Evolutionary conservation across 768 basidiomycete species (phyloP).

Genomic region (Suillus placidus): DNA sequence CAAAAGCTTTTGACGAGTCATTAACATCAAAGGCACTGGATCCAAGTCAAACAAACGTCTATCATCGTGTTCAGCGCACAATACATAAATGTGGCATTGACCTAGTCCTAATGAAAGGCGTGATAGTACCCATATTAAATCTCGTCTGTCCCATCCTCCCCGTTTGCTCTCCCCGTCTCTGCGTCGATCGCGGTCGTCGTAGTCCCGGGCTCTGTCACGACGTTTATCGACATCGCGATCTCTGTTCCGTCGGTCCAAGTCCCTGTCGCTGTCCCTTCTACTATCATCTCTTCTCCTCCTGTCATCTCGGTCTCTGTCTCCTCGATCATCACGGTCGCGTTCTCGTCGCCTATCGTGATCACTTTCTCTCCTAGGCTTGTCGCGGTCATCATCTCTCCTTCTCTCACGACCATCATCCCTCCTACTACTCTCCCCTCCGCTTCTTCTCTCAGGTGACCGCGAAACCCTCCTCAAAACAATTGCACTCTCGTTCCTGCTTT

Average conservation of each 20-base stretch:
- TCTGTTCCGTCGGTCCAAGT: conserved; percentile 33
- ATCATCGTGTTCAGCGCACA: no score
- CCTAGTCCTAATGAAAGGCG: not conserved
- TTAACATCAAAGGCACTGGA: no score
- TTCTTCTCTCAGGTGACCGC: conserved; percentile 45
- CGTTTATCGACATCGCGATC: conserved; percentile 23
- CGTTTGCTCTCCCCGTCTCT: conserved; percentile 16
- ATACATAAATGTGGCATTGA: no score
- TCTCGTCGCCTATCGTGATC: conserved; percentile 32
- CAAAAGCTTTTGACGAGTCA: no score
- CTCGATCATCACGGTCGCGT: conserved; percentile 36
- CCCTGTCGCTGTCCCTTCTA: conserved; percentile 29
- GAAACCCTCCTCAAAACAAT: conserved; percentile 52
- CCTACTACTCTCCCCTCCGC: conserved; percentile 17
- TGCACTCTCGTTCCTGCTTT: conserved; percentile 41
- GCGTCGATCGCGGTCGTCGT: conserved; percentile 19
- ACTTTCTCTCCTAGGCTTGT: not conserved
- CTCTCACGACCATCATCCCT: conserved; percentile 20
- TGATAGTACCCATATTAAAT: conserved; percentile 1
- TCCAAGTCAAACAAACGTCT: no score
- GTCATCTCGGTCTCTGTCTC: conserved; percentile 24
- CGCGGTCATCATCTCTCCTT: conserved; percentile 17
- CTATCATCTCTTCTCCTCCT: conserved; percentile 31
- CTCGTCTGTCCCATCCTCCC: conserved; percentile 9
- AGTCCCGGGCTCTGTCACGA: conserved; percentile 18